Percentiles rank a stretch among this genome's conserved stretches.
Evolutionary conservation across 2,329 filamentous ascomycete species (phyloP).

Genomic region (Mariannaea sp.): DNA sequence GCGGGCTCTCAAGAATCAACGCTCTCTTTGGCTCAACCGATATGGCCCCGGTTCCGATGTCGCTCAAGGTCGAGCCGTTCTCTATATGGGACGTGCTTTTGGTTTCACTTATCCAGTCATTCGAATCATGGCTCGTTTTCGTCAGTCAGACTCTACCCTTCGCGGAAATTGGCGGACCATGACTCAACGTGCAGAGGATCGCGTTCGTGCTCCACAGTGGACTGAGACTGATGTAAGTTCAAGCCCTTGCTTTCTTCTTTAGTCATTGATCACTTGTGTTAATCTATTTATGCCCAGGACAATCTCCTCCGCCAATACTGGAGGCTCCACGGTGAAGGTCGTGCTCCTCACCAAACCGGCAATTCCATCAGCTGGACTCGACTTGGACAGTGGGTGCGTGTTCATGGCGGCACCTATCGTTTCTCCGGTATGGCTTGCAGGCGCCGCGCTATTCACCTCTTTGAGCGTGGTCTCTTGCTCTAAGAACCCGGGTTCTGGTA

Average conservation of each 20-base stretch:
- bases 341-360: not conserved
- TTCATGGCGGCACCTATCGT: not conserved
- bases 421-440: not conserved
- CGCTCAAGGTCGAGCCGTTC: not conserved
- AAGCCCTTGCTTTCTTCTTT: not conserved
- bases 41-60: not conserved
- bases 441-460: not conserved
- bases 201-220: conserved; percentile 72
- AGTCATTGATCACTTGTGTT: not conserved
- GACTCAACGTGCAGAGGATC: conserved; percentile 64
- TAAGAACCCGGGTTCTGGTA: not conserved
- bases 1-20: not conserved
- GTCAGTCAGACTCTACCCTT: conserved; percentile 72
- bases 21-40: not conserved
- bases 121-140: conserved; percentile 54
- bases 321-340: not conserved
- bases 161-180: conserved; percentile 69
- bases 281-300: not conserved
- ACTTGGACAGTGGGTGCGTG: not conserved
- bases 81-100: not conserved
- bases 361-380: not conserved
- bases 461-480: not conserved
- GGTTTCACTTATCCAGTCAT: not conserved
- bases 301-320: not conserved
- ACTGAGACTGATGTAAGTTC: conserved; percentile 64